Evolutionary conservation across 441 rosid species (phyloP), one percentile per base, ranked within the genome.

Genomic region (Jatropha multifida): DNA sequence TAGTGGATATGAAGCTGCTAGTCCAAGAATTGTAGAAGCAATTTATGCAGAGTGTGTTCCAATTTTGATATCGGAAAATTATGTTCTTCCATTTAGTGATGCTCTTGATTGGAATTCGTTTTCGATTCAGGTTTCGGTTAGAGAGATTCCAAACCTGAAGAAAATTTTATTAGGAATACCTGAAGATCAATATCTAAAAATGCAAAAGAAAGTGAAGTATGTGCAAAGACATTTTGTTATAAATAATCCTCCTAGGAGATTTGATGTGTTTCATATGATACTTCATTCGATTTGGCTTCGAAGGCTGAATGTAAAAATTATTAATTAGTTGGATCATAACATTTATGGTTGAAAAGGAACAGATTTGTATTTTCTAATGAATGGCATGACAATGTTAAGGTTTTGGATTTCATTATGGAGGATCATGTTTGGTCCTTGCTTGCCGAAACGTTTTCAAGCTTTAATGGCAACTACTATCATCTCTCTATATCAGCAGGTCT

Each of bases 1-100:
- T 0, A 88, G 95, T 5, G 91, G 97, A 40, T 83, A 77, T 14
- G 87, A 84, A 79, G 88, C 84, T 27, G 90, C 88, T 0, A 84
- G 86, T 56, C 88, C 90, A 69, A 86, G 97, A 75, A 74, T 88
- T 55, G 88, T 83, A 0, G 92, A 92, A 71, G 88, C 92, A 0
- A 88, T 90, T 15, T 87, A 88, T n/a, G 85, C 85, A 0, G 92
- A 74, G 49, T 89, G 94, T 76, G 89, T 89, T 65, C 97, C 92
- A 3, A 87, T 89, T 3, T 65, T 92, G 15, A 82, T 92, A 17
- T 90, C 95, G 2, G 83, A 85, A 9, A 66, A 81, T 12, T 89
- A 88, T 68, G 72, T 81, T 0, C 78, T 78, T 37, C 91, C 91
- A 2, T 89, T 89, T 68, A 84, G 88, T 38, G 94, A 92, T 54